These are phyloP conservation scores for Alternaria triticimaculans DNA, from an alignment of 2,329 filamentous ascomycete species.

Conservation along the genomic window DNA sequence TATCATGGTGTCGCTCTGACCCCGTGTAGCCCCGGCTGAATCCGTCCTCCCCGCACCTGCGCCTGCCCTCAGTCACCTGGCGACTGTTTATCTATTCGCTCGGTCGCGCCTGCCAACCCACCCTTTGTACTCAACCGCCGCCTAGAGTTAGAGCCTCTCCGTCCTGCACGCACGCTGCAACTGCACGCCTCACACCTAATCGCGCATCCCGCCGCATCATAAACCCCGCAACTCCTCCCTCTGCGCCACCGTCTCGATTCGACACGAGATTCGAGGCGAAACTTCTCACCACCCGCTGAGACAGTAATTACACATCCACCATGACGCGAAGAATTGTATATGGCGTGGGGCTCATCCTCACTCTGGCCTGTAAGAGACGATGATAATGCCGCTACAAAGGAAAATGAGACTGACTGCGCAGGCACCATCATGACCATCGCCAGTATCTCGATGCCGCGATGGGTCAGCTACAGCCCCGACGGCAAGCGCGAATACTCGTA, in stretches of 20 bases:
- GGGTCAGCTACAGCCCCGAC: slow-evolving; percentile 67
- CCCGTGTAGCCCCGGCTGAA: slow-evolving; percentile 4
- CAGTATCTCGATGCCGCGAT: slow-evolving; percentile 72
- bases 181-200: background rate
- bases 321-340: slow-evolving; percentile 60
- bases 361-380: slow-evolving; percentile 49
- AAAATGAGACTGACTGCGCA: slow-evolving; percentile 44
- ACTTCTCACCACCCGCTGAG: background rate
- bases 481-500: slow-evolving; percentile 57
- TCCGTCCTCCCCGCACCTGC: background rate
- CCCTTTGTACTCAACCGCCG: slow-evolving; percentile 1
- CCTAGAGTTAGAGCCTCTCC: slow-evolving; percentile 1
- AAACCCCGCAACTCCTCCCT: slow-evolving; percentile 9
- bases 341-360: slow-evolving; percentile 56
- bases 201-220: slow-evolving; percentile 1
- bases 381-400: background rate
- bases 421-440: slow-evolving; percentile 75
- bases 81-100: slow-evolving; percentile 1
- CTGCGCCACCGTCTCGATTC: slow-evolving; percentile 8
- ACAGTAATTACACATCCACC: slow-evolving; percentile 12
- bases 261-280: background rate
- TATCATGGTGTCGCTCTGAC: background rate
- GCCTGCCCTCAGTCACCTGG: background rate
- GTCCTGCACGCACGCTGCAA: background rate
- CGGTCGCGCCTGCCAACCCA: slow-evolving; percentile 4